A percentile compares a stretch with the other conserved stretches of the same genome.
Evolutionary conservation across 2,329 filamentous ascomycete genomes (phyloP).

Genomic region (Neurospora sp.): DNA sequence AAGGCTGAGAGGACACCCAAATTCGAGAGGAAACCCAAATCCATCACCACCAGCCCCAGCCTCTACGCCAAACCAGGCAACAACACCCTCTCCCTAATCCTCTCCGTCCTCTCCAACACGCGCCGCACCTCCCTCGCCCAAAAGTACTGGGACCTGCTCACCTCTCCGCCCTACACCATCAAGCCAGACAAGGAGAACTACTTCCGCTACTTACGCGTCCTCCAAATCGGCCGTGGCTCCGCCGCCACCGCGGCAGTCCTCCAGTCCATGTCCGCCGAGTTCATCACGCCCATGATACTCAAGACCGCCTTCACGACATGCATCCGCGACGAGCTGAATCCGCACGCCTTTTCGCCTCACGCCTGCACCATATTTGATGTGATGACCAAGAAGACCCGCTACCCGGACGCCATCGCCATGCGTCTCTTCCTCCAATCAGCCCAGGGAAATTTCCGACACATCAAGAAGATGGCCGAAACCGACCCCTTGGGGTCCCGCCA

Average conservation of each 20-base stretch:
- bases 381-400: slow-evolving; percentile 40
- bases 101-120: slow-evolving; percentile 53
- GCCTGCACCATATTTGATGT: slow-evolving; percentile 55
- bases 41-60: background rate
- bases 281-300: slow-evolving; percentile 46
- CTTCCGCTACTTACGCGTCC: slow-evolving; percentile 55
- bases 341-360: slow-evolving; percentile 49
- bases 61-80: slow-evolving; percentile 35
- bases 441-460: slow-evolving; percentile 34
- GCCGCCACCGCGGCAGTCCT: slow-evolving; percentile 51
- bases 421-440: slow-evolving; percentile 48
- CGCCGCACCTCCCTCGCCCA: slow-evolving; percentile 52
- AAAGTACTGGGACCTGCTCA: slow-evolving; percentile 71
- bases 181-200: slow-evolving; percentile 65
- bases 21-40: background rate
- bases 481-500: slow-evolving; percentile 24
- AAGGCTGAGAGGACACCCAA: background rate
- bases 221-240: slow-evolving; percentile 59
- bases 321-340: slow-evolving; percentile 66
- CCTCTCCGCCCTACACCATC: slow-evolving; percentile 44
- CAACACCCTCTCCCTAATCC: slow-evolving; percentile 58
- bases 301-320: slow-evolving; percentile 66
- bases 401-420: slow-evolving; percentile 42
- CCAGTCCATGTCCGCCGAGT: slow-evolving; percentile 36
- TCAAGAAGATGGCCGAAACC: slow-evolving; percentile 19